phyloP scores from a whole-genome alignment of 306 rosid species.

The Citrullus amarus region DNA sequence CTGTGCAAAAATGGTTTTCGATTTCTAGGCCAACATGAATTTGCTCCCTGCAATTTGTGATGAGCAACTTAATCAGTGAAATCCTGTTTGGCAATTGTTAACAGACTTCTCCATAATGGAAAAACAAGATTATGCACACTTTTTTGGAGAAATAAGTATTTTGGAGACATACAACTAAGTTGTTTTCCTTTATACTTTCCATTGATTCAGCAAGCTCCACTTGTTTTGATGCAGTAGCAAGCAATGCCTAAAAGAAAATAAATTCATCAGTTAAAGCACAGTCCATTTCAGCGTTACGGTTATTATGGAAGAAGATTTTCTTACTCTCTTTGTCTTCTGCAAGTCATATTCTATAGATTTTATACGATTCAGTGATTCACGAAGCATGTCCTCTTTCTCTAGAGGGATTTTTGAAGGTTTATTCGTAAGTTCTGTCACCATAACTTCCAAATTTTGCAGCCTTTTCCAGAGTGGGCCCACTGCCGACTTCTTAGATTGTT shows the following conservation, averaged over 20 bases:
- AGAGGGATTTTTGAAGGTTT: constrained; percentile 80
- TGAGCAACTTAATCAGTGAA: constrained; percentile 6
- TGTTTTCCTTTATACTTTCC: constrained; percentile 49
- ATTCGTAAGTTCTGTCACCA: constrained; percentile 55
- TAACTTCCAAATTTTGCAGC: constrained; percentile 65
- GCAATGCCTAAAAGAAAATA: constrained; percentile 43
- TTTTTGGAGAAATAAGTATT: not conserved
- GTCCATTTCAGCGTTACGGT: constrained; percentile 8
- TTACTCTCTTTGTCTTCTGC: constrained; percentile 85
- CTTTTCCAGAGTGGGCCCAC: constrained; percentile 66
- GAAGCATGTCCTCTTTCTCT: constrained; percentile 84
- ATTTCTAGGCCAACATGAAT: constrained; percentile 75
- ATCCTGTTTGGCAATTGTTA: not conserved
- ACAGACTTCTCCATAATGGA: not conserved
- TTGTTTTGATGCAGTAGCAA: constrained; percentile 86
- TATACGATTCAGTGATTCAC: constrained; percentile 81
- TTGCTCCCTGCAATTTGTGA: constrained; percentile 40
- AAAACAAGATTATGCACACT: not conserved
- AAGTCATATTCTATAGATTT: constrained; percentile 78
- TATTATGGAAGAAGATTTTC: constrained; percentile 16
- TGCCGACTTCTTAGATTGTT: constrained; percentile 28
- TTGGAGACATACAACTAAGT: constrained; percentile 41
- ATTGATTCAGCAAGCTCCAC: constrained; percentile 86
- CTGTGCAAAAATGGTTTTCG: constrained; percentile 9
- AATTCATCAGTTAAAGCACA: not conserved